Evolutionary conservation across 768 basidiomycete species (phyloP), one percentile per base, ranked within the genome.

Genomic region (Lactarius pseudohatsudake): DNA sequence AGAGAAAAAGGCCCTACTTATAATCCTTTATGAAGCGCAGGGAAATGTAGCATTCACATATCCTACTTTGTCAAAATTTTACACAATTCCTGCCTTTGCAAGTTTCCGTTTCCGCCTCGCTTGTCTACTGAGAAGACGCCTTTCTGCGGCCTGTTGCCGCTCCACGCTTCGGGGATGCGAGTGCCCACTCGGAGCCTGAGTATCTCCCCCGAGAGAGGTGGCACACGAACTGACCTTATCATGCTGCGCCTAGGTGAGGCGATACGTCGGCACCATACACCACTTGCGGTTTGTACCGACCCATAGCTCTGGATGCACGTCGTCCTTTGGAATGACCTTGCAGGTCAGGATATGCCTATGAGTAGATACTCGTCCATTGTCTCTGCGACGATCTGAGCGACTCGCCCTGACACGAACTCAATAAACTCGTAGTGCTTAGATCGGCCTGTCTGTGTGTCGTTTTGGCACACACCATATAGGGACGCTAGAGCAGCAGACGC

Each of bases 361-460:
- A 99, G 82, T 45, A 99, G 84, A 77, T 98, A 99, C 79, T 97
- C 98, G 82, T 99, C 88, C 97, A 98, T 98, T 57, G 96, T 98
- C 74, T 98, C 97, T 2, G 92, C 90, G 9, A 97, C 97, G 69
- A 99, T 98, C 73, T 95, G 80, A 0, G 97, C 96, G 36, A 98
- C 95, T 0, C 89, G 83, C n/a, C 86, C 84, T 50, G 93, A 95
- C 62, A 88, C 86, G 76, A 98, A 97, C 77, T 98, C 96, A 73
- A 99, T 82, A 81, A 96, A 98, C 2, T 86, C 96, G 77, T 96
- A 98, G 77, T 98, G 96, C 78, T 98, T 99, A 56, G 96, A 96
- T 69, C 84, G 85, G 62, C 97, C 96, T 16, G 94, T 96, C 96
- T 98, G 70, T 13, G 34, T 6, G 36, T 15, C 28, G 20, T 38